phyloP scores from a whole-genome alignment of 192 early-diverging fungal genomes.

The Coemansia furcata region DNA sequence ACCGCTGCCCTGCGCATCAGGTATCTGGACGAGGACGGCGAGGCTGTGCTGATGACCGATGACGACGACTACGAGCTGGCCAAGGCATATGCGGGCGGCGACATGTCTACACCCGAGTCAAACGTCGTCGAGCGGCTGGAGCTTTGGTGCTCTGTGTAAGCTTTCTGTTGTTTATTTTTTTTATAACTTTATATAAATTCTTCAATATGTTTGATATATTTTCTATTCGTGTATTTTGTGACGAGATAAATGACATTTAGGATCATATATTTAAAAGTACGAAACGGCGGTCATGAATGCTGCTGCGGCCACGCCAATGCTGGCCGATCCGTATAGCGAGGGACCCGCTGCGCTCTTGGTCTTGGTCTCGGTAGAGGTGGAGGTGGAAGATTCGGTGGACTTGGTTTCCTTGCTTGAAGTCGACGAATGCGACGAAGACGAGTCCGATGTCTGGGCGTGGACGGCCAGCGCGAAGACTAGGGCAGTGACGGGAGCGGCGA shows the following conservation, averaged over 20 bases:
- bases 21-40: conserved; percentile 86
- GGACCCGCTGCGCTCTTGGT: conserved; percentile 4
- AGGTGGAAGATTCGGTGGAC: neutral
- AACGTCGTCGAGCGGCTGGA: conserved; percentile 58
- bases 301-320: conserved; percentile 13
- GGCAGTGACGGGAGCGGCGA: neutral
- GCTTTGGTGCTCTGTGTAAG: conserved; percentile 54
- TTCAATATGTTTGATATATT: neutral
- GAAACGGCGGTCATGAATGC: conserved; percentile 21
- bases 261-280: conserved; percentile 27
- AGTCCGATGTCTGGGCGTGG: neutral
- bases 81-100: conserved; percentile 55
- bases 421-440: neutral
- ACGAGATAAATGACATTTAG: neutral
- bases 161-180: neutral
- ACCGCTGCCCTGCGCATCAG: conserved; percentile 56
- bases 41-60: conserved; percentile 84
- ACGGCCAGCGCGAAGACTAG: neutral
- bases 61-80: conserved; percentile 86
- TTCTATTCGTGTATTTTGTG: no score
- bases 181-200: neutral
- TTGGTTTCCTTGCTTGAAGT: neutral
- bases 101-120: conserved; percentile 50
- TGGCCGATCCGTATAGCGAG: conserved; percentile 1
- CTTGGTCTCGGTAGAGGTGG: neutral